phyloP scores from a whole-genome alignment of 371 early-diverging fungal genomes.

The Mucor sp. region DNA sequence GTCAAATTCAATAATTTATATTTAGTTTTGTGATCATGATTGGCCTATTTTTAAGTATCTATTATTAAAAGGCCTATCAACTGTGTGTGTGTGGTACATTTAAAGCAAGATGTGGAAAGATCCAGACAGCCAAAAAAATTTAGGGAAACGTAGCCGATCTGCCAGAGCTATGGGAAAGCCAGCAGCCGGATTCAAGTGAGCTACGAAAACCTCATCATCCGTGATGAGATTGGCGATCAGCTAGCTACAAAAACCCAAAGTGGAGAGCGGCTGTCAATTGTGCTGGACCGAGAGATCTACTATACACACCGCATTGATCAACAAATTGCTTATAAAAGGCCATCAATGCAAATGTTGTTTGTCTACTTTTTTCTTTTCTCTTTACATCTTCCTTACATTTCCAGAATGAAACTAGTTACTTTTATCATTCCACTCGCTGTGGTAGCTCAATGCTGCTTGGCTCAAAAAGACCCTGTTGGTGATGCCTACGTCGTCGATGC shows the following conservation, averaged over 20 bases:
- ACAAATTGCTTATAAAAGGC: background rate
- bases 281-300: background rate
- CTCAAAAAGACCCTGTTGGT: background rate
- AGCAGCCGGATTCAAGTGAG: background rate
- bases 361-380: background rate
- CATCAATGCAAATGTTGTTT: background rate
- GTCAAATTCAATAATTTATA: background rate
- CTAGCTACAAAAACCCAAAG: background rate
- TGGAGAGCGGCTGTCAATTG: background rate
- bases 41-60: background rate
- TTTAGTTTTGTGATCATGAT: background rate
- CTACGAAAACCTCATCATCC: background rate
- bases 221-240: background rate
- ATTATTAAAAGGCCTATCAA: background rate
- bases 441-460: background rate
- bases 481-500: slow-evolving; percentile 13
- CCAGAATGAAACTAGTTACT: background rate
- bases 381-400: background rate
- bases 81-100: background rate
- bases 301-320: background rate
- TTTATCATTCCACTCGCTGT: background rate
- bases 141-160: too few species aligned
- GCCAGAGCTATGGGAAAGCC: background rate
- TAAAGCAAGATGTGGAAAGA: background rate
- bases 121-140: too few species aligned